These are phyloP conservation scores for Linnemannia hyalina DNA, from an alignment of 192 early-diverging fungal species.

Conservation along the genomic window DNA sequence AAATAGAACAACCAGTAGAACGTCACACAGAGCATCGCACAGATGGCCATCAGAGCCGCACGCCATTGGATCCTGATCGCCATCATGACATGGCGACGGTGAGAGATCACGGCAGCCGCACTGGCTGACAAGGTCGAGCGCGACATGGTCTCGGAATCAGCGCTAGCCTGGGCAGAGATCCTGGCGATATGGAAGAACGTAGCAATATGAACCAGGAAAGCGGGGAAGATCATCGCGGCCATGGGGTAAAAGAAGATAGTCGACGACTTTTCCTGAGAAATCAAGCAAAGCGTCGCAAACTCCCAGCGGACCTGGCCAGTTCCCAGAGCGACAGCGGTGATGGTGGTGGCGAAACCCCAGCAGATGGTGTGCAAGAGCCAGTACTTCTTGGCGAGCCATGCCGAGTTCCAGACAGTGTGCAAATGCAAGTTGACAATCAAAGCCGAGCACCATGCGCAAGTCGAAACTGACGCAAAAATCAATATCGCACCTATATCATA, in stretches of 20 bases:
- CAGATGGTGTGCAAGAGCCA: slow-evolving; percentile 56
- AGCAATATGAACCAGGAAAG: slow-evolving; percentile 61
- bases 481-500: slow-evolving; percentile 56
- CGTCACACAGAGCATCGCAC: slow-evolving; percentile 54
- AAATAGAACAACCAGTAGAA: slow-evolving; percentile 72
- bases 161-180: slow-evolving; percentile 42
- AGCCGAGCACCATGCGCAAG: slow-evolving; percentile 61
- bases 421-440: slow-evolving; percentile 63
- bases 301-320: slow-evolving; percentile 59
- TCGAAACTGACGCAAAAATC: slow-evolving; percentile 60
- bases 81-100: slow-evolving; percentile 62
- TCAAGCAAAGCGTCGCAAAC: slow-evolving; percentile 64
- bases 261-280: slow-evolving; percentile 55
- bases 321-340: slow-evolving; percentile 57
- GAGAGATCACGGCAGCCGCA: slow-evolving; percentile 37
- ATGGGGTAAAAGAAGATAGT: slow-evolving; percentile 67
- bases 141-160: slow-evolving; percentile 50
- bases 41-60: slow-evolving; percentile 61
- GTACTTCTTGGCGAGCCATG: slow-evolving; percentile 60
- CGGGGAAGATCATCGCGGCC: slow-evolving; percentile 62
- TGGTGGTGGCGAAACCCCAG: slow-evolving; percentile 60
- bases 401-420: slow-evolving; percentile 69
- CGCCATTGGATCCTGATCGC: slow-evolving; percentile 69
- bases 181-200: slow-evolving; percentile 67
- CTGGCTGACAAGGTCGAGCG: slow-evolving; percentile 42